A percentile compares a stretch with the other conserved stretches of the same genome.
phyloP scores from a whole-genome alignment of 345 rosid species.

The Gynandropsis gynandra region DNA sequence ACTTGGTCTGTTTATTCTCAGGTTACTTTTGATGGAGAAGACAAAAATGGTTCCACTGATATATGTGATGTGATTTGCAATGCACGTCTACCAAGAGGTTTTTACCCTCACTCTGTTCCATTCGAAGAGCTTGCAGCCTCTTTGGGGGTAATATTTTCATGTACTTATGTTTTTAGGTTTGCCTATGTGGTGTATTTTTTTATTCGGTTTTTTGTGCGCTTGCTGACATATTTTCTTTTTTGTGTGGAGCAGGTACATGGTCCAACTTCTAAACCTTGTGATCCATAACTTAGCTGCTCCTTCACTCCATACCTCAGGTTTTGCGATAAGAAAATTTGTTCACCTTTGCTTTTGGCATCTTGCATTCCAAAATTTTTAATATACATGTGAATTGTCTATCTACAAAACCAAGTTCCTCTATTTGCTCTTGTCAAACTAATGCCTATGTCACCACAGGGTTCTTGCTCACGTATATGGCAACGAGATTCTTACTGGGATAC shows the following conservation, averaged over 20 bases:
- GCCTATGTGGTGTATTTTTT: neutral
- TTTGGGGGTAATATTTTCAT: conserved; percentile 51
- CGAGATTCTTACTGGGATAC: too few species aligned
- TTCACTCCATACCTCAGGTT: conserved; percentile 90
- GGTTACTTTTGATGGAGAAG: conserved; percentile 59
- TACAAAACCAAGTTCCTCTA: neutral
- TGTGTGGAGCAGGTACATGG: too few species aligned
- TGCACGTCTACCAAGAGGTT: conserved; percentile 84
- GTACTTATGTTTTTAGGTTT: neutral
- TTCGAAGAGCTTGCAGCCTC: conserved; percentile 87
- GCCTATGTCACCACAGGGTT: too few species aligned
- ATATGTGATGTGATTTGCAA: conserved; percentile 70
- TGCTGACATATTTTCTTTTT: too few species aligned
- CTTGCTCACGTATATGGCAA: too few species aligned
- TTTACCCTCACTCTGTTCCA: conserved; percentile 92
- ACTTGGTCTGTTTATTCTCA: conserved; percentile 20
- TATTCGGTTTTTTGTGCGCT: conserved; percentile 4
- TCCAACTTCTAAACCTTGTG: too few species aligned
- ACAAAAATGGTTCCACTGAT: conserved; percentile 45
- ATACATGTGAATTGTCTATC: neutral
- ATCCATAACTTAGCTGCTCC: too few species aligned
- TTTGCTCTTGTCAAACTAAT: conserved; percentile 1
- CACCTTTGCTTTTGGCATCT: conserved; percentile 12
- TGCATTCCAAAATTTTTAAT: neutral
- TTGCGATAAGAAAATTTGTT: conserved; percentile 66